Evolutionary conservation across 1,284 basidiomycete species (phyloP).

Genomic region (Malassezia caprae): DNA sequence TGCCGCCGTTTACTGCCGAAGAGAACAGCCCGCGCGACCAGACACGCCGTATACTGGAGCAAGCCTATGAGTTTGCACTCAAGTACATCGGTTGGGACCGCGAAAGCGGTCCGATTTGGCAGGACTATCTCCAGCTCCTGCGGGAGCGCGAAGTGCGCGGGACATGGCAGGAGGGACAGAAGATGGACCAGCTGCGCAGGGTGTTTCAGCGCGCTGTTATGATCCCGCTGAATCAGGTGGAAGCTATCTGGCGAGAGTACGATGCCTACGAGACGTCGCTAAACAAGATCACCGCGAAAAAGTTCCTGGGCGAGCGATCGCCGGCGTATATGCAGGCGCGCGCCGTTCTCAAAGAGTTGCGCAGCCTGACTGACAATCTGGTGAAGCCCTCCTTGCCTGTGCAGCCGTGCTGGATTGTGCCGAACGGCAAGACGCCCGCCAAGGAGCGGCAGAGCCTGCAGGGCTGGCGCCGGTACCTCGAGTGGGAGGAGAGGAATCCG

Average conservation of each 20-base stretch:
- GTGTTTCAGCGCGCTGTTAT: conserved; percentile 86
- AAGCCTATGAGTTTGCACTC: conserved; percentile 87
- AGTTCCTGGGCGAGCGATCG: conserved; percentile 76
- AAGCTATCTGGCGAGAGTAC: conserved; percentile 85
- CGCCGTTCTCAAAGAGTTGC: conserved; percentile 72
- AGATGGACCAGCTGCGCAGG: conserved; percentile 83
- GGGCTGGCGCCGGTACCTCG: conserved; percentile 81
- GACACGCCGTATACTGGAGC: conserved; percentile 65
- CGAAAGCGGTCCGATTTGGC: conserved; percentile 55
- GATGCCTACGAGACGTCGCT: conserved; percentile 83
- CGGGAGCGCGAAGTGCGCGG: conserved; percentile 57
- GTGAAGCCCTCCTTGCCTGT: conserved; percentile 33
- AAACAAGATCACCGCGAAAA: conserved; percentile 90
- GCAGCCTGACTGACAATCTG: conserved; percentile 53
- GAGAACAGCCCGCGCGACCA: conserved; percentile 53
- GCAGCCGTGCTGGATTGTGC: conserved; percentile 28
- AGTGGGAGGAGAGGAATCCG: conserved; percentile 93
- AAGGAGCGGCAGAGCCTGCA: conserved; percentile 64
- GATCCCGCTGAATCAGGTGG: conserved; percentile 85
- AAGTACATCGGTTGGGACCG: conserved; percentile 70
- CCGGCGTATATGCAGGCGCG: conserved; percentile 86
- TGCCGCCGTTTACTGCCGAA: conserved; percentile 34
- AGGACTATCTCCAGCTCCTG: conserved; percentile 68
- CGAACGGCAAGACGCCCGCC: conserved; percentile 10
- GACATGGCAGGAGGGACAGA: conserved; percentile 83